Base-by-base conservation (phyloP, 2,329 filamentous ascomycete species). In the Cryphonectria naterciae region DNA sequence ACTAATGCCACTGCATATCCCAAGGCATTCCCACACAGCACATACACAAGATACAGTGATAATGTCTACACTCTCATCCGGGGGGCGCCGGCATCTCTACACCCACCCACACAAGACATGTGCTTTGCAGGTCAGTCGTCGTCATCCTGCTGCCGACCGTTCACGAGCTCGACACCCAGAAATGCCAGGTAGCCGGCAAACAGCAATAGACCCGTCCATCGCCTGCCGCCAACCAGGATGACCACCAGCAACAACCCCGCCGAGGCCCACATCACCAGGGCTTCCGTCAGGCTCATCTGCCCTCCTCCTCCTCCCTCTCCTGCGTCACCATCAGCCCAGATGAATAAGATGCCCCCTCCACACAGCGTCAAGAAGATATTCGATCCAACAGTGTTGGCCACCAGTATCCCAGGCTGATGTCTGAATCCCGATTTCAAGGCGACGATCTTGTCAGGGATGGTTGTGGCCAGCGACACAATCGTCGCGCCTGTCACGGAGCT, bases 321-420 rank as follows among this genome's bases (percentile, higher is more conserved):
- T 28, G 28, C 25, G 10, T 75, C 73, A 2, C 75, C 63, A 73
- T 78, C 76, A 13, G 76, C 78, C 56, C 74, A 74, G 25, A 79
- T 63, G 68, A 80, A 78, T 19, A 81, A 54, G 6, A 83, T 75
- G 0, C 82, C 85, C 17, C 63, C 63, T 25, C 81, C 77, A 74
- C 85, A 87, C 2, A 87, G 77, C 7, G 84, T 84, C 49, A 87
- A 77, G 75, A 87, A 88, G 62, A 87, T 85, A 68, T 87, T 87
- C 68, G 84, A 85, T 39, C 84, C 85, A 2, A 82, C 84, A 4
- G 85, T 86, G 61, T 83, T 86, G 0, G 85, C 85, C 37, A 85
- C 83, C 41, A 87, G 74, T 68, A 87, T 85, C 2, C 83, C 84
- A 10, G 77, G 77, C 28, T 86, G 82, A 11, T 82, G 83, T n/a